Percentiles rank a stretch among this genome's conserved stretches.
phyloP scores from a whole-genome alignment of 179 eudicot genomes.

The Carnegiea gigantea region DNA sequence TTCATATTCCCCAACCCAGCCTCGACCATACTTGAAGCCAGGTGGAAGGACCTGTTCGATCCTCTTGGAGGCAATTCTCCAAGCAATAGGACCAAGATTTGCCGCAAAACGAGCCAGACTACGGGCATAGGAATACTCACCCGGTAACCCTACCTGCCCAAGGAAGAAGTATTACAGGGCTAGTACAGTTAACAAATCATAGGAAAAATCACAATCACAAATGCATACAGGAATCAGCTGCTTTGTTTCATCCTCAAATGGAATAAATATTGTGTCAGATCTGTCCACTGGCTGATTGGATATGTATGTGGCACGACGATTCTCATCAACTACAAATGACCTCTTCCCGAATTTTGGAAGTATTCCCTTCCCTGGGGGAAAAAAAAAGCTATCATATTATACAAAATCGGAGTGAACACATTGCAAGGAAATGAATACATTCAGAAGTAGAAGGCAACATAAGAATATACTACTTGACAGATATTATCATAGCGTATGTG shows the following conservation, averaged over 20 bases:
- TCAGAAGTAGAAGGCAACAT: not conserved
- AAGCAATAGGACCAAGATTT: slow-evolving; percentile 81
- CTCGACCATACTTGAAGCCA: slow-evolving; percentile 76
- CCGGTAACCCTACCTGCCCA: slow-evolving; percentile 77
- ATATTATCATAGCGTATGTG: not conserved
- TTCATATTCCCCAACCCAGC: slow-evolving; percentile 97
- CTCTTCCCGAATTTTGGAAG: slow-evolving; percentile 59
- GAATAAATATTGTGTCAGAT: slow-evolving; percentile 59
- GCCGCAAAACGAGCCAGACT: slow-evolving; percentile 94
- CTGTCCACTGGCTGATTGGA: slow-evolving; percentile 44
- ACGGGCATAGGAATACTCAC: slow-evolving; percentile 79
- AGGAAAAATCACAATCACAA: slow-evolving; percentile 16
- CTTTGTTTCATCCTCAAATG: slow-evolving; percentile 83
- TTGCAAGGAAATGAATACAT: not conserved
- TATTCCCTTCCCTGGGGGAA: slow-evolving; percentile 53
- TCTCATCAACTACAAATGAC: slow-evolving; percentile 58
- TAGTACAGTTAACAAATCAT: not conserved
- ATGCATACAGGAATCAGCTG: slow-evolving; percentile 82
- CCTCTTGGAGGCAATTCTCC: slow-evolving; percentile 80
- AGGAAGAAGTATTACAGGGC: slow-evolving; percentile 12
- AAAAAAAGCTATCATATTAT: not conserved
- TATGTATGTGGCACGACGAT: slow-evolving; percentile 77
- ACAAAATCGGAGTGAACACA: slow-evolving; percentile 12
- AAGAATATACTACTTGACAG: not conserved
- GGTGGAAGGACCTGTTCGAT: slow-evolving; percentile 78